Evolutionary conservation across 2,329 filamentous ascomycete genomes (phyloP).

Genomic region (Trichoderma aggressivum): DNA sequence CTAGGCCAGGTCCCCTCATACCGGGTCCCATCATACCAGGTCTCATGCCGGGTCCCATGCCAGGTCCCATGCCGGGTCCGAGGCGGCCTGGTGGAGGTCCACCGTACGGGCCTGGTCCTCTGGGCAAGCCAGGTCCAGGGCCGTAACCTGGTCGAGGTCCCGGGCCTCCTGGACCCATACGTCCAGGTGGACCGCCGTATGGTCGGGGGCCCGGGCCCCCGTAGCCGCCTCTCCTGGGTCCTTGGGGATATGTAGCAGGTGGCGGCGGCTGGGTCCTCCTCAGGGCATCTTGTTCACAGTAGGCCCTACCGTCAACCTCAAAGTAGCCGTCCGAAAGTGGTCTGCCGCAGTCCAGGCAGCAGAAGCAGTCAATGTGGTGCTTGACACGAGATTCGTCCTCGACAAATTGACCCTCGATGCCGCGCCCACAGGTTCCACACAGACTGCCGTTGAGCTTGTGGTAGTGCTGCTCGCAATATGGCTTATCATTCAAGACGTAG

Average conservation of each 20-base stretch:
- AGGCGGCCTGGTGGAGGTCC: conserved; percentile 18
- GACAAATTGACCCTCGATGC: conserved; percentile 91
- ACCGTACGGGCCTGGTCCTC: conserved; percentile 19
- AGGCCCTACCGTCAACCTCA: conserved; percentile 75
- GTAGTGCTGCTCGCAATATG: conserved; percentile 90
- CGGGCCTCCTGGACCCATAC: conserved; percentile 20
- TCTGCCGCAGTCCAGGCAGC: conserved; percentile 72
- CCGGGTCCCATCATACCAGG: conserved; percentile 18
- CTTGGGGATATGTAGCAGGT: background rate
- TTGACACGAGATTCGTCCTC: conserved; percentile 76
- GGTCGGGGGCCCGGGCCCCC: conserved; percentile 14
- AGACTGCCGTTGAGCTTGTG: conserved; percentile 86
- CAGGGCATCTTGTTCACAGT: conserved; percentile 84
- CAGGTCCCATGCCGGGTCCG: conserved; percentile 14
- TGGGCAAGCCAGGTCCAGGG: conserved; percentile 12
- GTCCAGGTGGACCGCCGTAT: conserved; percentile 21
- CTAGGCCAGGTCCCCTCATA: conserved; percentile 18
- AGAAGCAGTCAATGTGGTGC: conserved; percentile 84
- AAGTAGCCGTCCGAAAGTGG: conserved; percentile 84
- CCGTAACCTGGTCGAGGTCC: conserved; percentile 19
- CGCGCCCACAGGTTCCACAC: conserved; percentile 73
- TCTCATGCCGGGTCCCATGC: conserved; percentile 17
- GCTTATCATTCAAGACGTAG: conserved; percentile 82
- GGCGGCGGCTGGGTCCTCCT: conserved; percentile 42
- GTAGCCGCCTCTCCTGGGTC: conserved; percentile 6